These are phyloP conservation scores for Penicillium angulare DNA, from an alignment of 495 filamentous ascomycete species.

Conservation along the genomic window DNA sequence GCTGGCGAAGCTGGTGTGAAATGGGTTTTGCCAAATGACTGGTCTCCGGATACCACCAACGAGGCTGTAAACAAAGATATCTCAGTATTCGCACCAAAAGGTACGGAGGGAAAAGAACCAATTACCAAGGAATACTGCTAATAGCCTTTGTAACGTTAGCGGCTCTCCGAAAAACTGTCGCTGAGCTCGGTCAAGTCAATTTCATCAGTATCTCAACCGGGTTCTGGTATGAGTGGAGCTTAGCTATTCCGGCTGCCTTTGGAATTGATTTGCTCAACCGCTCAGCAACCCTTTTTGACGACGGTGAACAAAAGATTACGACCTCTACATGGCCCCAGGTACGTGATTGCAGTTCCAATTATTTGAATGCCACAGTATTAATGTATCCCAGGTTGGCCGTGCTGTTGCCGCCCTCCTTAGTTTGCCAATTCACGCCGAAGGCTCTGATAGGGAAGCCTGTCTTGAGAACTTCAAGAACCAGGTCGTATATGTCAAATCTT, in stretches of 20 bases:
- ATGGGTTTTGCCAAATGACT: slow-evolving; percentile 64
- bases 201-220: slow-evolving; percentile 45
- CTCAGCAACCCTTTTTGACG: slow-evolving; percentile 47
- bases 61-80: too few species aligned
- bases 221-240: slow-evolving; percentile 56
- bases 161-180: too few species aligned
- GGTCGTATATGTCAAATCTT: slow-evolving; percentile 44
- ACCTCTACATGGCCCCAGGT: slow-evolving; percentile 45
- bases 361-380: too few species aligned
- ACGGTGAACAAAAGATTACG: slow-evolving; percentile 43
- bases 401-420: slow-evolving; percentile 45
- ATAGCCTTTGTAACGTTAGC: too few species aligned
- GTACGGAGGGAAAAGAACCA: too few species aligned
- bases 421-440: slow-evolving; percentile 49
- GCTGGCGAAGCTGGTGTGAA: slow-evolving; percentile 60
- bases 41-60: slow-evolving; percentile 37
- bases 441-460: slow-evolving; percentile 35
- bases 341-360: too few species aligned
- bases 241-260: slow-evolving; percentile 32
- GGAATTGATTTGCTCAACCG: slow-evolving; percentile 51
- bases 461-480: slow-evolving; percentile 42
- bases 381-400: slow-evolving; percentile 46
- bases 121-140: too few species aligned
- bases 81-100: too few species aligned
- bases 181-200: not conserved